Conservation (phyloP, 257 asterid genomes). For the Mitragyna speciosa region DNA sequence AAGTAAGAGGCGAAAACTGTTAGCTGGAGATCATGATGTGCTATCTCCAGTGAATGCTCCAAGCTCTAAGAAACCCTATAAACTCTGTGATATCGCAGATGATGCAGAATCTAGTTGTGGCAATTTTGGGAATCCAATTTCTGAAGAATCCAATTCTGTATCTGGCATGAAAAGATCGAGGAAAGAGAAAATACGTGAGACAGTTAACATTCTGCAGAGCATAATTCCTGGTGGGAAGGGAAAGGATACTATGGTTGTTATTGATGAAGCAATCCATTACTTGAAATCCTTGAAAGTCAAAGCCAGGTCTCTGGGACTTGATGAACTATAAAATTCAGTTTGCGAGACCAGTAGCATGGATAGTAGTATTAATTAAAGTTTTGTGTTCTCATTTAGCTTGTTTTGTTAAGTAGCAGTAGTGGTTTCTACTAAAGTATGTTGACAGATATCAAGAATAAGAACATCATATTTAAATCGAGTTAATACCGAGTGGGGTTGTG, state of each 20-base stretch:
- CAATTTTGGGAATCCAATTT: conserved; percentile 17
- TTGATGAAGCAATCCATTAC: conserved; percentile 74
- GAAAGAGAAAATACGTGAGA: conserved; percentile 54
- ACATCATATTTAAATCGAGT: conserved; percentile 7
- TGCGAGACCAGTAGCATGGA: conserved; percentile 8
- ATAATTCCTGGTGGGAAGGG: conserved; percentile 63
- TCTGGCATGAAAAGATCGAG: conserved; percentile 52
- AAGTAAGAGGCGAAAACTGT: conserved; percentile 53
- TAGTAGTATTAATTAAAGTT: conserved; percentile 10
- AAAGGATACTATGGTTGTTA: conserved; percentile 54
- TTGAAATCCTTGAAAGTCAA: conserved; percentile 66
- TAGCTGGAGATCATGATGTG: conserved; percentile 30
- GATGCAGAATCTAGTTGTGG: conserved; percentile 75
- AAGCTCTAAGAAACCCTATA: conserved; percentile 32
- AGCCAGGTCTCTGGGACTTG: conserved; percentile 69
- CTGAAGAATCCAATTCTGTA: conserved; percentile 25
- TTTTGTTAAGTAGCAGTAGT: not conserved
- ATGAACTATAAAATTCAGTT: conserved; percentile 33
- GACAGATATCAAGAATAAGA: conserved; percentile 20
- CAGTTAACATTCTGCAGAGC: conserved; percentile 54
- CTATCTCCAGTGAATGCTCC: conserved; percentile 23
- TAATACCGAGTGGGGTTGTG: conserved; percentile 8
- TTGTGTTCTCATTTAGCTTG: conserved; percentile 13
- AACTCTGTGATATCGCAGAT: conserved; percentile 40
- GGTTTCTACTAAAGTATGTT: conserved; percentile 5